Evolutionary conservation across 176 grass and related monocot species (phyloP), one percentile per base, ranked within the genome.

Genomic region (Saccharum officinarum): DNA sequence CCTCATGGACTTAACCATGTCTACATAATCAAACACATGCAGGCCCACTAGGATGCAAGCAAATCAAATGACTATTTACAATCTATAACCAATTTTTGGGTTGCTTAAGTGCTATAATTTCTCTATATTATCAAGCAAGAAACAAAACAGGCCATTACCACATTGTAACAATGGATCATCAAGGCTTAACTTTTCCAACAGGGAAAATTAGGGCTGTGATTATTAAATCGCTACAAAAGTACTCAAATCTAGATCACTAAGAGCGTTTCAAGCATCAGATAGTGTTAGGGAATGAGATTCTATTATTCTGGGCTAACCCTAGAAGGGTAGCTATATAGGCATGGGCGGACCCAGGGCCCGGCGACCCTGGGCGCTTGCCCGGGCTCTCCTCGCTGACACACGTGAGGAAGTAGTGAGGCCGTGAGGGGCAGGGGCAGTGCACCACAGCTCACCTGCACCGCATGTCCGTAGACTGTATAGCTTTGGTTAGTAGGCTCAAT

Each of bases 101-200:
- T 67, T 30, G 62, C 39, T 75, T 47, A 61, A 80, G 11, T 76
- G 22, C 30, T 71, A 65, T 25, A 67, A 54, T 12, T 77, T 81
- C 33, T 70, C n/a, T 34, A 86, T n/a, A 73, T 37, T 69, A 76
- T 77, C 16, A 45, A 52, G 22, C 8, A 12, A 75, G 59, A 75
- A 47, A 89, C 18, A 76, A 76, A 63, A 81, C 28, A 84, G 54
- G 13, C 6, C 7, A 65, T 46, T 46, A 52, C 40, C 40, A 52
- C 17, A 41, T 23, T 78, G 52, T 25, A 55, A 31, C 33, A 28
- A 88, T 83, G 41, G 40, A 34, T 71, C 66, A 78, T 61, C 14
- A 78, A 38, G 33, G 55, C 44, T 83, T 42, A 57, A 77, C 20
- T 84, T 66, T 36, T 79, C 36, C 75, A 15, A 44, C n/a, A 71